Percentiles rank a stretch among this genome's conserved stretches.
phyloP scores from a whole-genome alignment of 371 early-diverging fungal species.

The Lichtheimia ornata region DNA sequence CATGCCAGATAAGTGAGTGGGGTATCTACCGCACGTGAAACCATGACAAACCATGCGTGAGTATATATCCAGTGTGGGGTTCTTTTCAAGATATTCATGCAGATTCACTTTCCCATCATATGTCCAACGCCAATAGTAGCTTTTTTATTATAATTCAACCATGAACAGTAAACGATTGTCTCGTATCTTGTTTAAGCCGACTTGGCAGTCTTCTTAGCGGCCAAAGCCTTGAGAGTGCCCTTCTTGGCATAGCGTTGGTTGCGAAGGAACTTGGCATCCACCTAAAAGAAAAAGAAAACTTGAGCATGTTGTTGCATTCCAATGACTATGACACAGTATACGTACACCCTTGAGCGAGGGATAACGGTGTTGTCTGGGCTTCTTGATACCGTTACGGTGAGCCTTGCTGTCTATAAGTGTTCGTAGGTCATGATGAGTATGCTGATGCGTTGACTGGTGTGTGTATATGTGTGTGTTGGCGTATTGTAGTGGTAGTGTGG shows the following conservation, averaged over 20 bases:
- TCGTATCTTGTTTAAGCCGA: too few species aligned
- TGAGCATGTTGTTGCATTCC: neutral
- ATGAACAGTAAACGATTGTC: too few species aligned
- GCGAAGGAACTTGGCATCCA: conserved; percentile 97
- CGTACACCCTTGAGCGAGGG: conserved; percentile 92
- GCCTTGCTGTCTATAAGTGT: conserved; percentile 86
- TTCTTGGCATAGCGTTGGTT: conserved; percentile 98
- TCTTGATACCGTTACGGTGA: conserved; percentile 98
- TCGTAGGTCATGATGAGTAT: neutral
- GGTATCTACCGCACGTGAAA: too few species aligned
- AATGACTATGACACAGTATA: conserved; percentile 2
- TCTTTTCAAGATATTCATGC: too few species aligned
- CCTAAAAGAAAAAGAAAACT: conserved; percentile 32
- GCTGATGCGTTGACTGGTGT: too few species aligned
- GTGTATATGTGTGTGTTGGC: neutral
- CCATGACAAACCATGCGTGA: too few species aligned
- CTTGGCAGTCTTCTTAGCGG: conserved; percentile 40
- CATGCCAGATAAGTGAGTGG: too few species aligned
- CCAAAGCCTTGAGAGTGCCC: conserved; percentile 57
- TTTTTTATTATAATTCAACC: too few species aligned
- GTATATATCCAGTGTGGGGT: too few species aligned
- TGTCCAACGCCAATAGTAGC: too few species aligned
- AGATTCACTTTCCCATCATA: too few species aligned
- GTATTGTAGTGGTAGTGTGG: conserved; percentile 37
- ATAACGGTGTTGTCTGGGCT: conserved; percentile 85